Evolutionary conservation across 129 eudicot species (phyloP), one percentile per base, ranked within the genome.

Genomic region (Tagetes erecta): DNA sequence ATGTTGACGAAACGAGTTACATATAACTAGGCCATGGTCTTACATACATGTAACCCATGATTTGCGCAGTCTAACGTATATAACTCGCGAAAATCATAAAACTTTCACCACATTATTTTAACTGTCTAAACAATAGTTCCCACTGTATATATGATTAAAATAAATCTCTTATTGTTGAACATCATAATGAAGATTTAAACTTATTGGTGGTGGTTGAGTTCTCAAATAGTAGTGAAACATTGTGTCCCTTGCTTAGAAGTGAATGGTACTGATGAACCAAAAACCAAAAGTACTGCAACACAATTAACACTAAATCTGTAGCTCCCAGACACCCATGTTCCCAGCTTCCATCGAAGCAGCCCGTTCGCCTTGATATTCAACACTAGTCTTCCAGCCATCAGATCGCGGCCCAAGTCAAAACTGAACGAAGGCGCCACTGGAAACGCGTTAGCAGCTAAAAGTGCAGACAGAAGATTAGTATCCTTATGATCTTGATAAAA

Each of bases 401-500:
- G 82, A 72, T 90, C 96, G 6, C 84, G 84, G 1, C 75, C 81
- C 27, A 87, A 77, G 38, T 90, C 90, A 45, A 83, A 85, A 5
- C 76, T 80, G 30, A 85, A 85, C 14, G 90, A 80, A 5, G 90
- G 68, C 67, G 83, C 82, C 49, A 90, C 96, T 0, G 92, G 90
- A 11, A 78, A 60, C 40, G 63, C 83, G 31, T 44, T 79, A 13
- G 85, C 96, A 33, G 66, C 70, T 36, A 90, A 63, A 27, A 78
- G 71, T 2, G 87, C 81, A 0, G 90, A 83, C 0, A 90, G 47
- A 4, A 85, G 76, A 51, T 83, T 83, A 33, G 68, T 77, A 34
- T 85, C 96, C 67, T 82, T 80, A 71, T 77, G 91, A 1, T 68
- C 91, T 62, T 90, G 96, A 72, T 87, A 87, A 53, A 90, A 90